Evolutionary conservation across 352 stramenopile genomes (phyloP), one percentile per base, ranked within the genome.

Genomic region (Phytopythium litorale): DNA sequence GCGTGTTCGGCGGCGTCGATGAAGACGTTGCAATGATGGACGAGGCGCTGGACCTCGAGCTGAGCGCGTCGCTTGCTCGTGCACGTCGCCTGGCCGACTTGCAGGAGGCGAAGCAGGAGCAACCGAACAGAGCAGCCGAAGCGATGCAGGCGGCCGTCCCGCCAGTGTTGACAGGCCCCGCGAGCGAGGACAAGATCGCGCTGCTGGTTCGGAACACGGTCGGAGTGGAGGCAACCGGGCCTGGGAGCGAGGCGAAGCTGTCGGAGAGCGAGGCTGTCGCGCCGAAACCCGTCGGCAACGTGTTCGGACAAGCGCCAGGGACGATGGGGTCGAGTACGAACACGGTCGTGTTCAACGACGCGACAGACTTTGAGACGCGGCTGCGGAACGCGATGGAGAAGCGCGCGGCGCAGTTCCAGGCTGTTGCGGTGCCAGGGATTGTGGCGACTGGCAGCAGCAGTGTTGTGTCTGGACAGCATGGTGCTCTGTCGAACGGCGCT

Each of bases 261-360:
- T 67, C 37, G 11, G 66, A 75, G 13, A 61, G 33, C 30, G 30
- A 7, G 23, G 50, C 48, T 37, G 38, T 66, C 4, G 45, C 60
- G 9, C 35, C 38, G 32, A 78, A 58, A 40, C 52, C 51, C 25
- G 42, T 42, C 37, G 48, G 19, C 3, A 73, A 90, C n/a, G 63
- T 81, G 55, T 82, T 82, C 70, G 80, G 72, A 12, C 72, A 85
- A 1, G 73, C 81, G 0, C 75, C 77, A 43, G 63, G 75, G 3
- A 59, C 75, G 0, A 21, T 63, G 23, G 62, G 63, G 18, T 40
- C 55, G 1, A 71, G 63, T 32, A 62, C 54, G 18, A 88, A 92
- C 46, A 65, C 67, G 0, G 82, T 93, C 3, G 84, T 94, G 32
- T 94, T 93, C 53, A 92, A 89, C 50, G 78, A 96, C n/a, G 81